Base-by-base conservation (phyloP, 1,139 yeast genomes). In the Candida tetrigidarum region DNA sequence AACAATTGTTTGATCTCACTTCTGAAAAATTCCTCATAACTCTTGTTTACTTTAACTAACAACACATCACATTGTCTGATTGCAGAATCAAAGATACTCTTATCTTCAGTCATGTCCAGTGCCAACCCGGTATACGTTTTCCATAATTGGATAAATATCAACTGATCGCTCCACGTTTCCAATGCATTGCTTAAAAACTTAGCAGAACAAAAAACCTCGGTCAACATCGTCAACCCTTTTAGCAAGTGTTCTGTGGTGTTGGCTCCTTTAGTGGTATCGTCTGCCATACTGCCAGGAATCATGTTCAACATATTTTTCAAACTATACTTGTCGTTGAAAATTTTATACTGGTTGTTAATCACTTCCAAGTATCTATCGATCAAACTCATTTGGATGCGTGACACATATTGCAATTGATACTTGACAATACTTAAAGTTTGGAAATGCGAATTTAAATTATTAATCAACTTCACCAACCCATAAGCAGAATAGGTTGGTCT, bases 401-500 rank as follows among this genome's bases (percentile, higher is more conserved):
- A 80, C 22, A 88, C 78, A 46, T 85, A 84, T 55, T 81, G 78
- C 44, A 88, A 68, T 56, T 90, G 89, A 56, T 80, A 85, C 46
- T 80, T 81, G 34, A 81, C 78, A 20, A 87, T 71, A 18, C 76
- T 72, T 45, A 84, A 64, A 11, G 84, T 72, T 34, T 74, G 66
- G 55, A 84, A 86, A 51, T 84, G 86, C 34, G 71, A 74, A 6
- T 89, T 87, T 35, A 89, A 74, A 42, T 83, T 84, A 49, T 84
- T 85, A 29, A 91, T 68, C 27, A 91, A 66, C 50, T 81, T 83
- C 35, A 76, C 76, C 48, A 88, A 58, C 45, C 83, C 81, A 41
- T 79, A 69, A 0, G 93, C 81, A 0, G 92, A 83, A 45, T 77
- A 76, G 0, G 93, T 86, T 1, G 96, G 93, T 50, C 79, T 80